Conservation (phyloP, 192 early-diverging fungal species). For the Cetraspora pellucida region DNA sequence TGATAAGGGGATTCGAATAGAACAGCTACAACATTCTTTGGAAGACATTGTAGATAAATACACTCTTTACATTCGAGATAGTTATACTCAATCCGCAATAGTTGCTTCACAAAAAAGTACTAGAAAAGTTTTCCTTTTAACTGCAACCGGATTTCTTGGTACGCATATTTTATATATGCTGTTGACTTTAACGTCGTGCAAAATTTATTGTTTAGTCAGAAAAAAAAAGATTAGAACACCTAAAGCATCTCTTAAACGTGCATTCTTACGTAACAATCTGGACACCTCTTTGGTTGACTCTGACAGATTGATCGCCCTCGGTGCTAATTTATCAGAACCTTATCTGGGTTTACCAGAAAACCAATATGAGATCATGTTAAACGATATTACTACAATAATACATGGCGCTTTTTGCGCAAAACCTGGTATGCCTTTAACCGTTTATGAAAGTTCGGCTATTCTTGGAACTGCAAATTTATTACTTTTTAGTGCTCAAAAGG, state of each 20-base stretch:
- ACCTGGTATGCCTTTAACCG: background rate
- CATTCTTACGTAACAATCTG: background rate
- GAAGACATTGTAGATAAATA: slow-evolving; percentile 19
- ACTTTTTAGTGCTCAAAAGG: slow-evolving; percentile 15
- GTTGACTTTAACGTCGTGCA: background rate
- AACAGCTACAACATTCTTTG: background rate
- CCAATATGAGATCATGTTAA: background rate
- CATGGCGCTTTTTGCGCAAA: background rate
- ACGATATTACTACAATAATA: slow-evolving; percentile 8
- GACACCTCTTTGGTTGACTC: slow-evolving; percentile 15
- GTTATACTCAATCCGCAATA: background rate
- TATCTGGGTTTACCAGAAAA: background rate
- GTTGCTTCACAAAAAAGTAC: background rate
- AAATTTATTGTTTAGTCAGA: slow-evolving; percentile 15
- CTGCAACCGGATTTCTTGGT: slow-evolving; percentile 13
- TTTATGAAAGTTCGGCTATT: background rate
- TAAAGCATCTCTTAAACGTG: slow-evolving; percentile 13
- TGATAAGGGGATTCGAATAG: background rate
- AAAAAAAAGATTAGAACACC: background rate
- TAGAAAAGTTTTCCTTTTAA: slow-evolving; percentile 4
- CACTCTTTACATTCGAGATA: background rate
- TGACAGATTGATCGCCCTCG: background rate
- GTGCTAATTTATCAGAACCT: slow-evolving; percentile 2
- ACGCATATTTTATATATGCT: background rate
- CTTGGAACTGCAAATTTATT: slow-evolving; percentile 17